Evolutionary conservation across 192 early-diverging fungal species (phyloP), one percentile per base, ranked within the genome.

Genomic region (Coemansia asiatica): DNA sequence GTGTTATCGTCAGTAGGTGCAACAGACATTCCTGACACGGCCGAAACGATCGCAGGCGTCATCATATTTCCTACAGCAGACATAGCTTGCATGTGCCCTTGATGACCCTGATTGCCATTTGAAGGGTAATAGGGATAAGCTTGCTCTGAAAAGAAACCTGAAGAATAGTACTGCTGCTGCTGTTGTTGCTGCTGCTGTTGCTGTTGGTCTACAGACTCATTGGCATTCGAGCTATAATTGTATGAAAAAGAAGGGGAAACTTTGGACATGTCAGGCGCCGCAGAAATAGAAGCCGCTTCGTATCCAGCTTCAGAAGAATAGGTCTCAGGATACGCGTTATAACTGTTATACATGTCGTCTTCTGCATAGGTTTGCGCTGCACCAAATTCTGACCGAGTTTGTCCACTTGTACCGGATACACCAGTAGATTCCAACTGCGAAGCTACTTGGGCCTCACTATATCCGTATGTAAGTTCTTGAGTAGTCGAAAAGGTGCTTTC

Each of bases 321-420:
- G 1, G 64, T 4, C 4, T 40, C 64, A 4, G 15, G 2, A 21
- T 68, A 53, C 25, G 35, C 50, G 25, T 53, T 48, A 48, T 63
- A 62, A 60, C 22, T 19, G 13, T 27, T 60, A 36, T 61, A 61
- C 15, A 19, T 40, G 16, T 19, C 28, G 29, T 49, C 21, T 13
- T 60, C 66, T 2, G 48, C n/a, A 51, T 51, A 60, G 51, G 13
- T 28, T n/a, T 27, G 51, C 27, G 25, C 51, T 31, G 54, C 53
- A 18, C 1, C 31, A 51, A 29, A 3, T 15, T 33, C 16, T 47
- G 36, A 26, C 49, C 61, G 67, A 12, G 33, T 25, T 26, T 68
- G 50, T 7, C 26, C 36, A 44, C 22, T 23, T 22, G 59, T 22
- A 6, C 29, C 29, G 18, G 50, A 49, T 56, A 27, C 46, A 35